Base-by-base conservation (phyloP, 805 yeast species). In the Hanseniaspora meyeri region DNA sequence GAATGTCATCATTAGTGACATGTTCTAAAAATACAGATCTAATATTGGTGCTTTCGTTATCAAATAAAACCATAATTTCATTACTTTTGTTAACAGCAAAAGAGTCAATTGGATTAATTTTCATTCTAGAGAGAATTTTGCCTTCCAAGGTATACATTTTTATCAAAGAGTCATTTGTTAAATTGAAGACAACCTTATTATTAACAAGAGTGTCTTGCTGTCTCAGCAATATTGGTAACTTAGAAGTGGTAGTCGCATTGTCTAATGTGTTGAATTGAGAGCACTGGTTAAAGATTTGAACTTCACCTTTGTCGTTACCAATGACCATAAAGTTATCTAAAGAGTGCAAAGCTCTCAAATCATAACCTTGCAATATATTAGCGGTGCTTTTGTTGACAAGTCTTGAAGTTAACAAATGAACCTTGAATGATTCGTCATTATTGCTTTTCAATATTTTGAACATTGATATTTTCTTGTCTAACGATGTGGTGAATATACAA, bases 401-500 rank as follows among this genome's bases (percentile, higher is more conserved):
- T 38, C 48, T 49, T 14, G 43, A 29, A 19, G 42, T 49, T n/a
- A 53, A 39, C 19, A 49, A 49, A 17, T 37, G 42, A 34, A 47
- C 17, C n/a, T 50, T 43, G 16, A 24, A 38, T 16, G 38, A 47
- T 12, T 37, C 17, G 20, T 47, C 27, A 32, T 48, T 43, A 12
- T 31, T 20, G 14, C 32, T 32, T 20, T 46, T 24, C 20, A 53
- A 46, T 43, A 66, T 60, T 58, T 72, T 73, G 68, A 84, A 87
- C 64, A 82, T 85, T 65, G 80, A 85, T 50, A 93, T 87, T 65
- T 89, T 89, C 63, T 97, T 78, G 68, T 93, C 99, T 49, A 93
- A 89, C 63, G 98, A 97, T 5, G 93, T 95, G 43, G 91, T 78
- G 68, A 87, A 91, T 1, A 93, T 73, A 43, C 77, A 75, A 36